A percentile compares a stretch with the other conserved stretches of the same genome.
Evolutionary conservation across 306 rosid species (phyloP).

Genomic region (Albizia julibrissin): DNA sequence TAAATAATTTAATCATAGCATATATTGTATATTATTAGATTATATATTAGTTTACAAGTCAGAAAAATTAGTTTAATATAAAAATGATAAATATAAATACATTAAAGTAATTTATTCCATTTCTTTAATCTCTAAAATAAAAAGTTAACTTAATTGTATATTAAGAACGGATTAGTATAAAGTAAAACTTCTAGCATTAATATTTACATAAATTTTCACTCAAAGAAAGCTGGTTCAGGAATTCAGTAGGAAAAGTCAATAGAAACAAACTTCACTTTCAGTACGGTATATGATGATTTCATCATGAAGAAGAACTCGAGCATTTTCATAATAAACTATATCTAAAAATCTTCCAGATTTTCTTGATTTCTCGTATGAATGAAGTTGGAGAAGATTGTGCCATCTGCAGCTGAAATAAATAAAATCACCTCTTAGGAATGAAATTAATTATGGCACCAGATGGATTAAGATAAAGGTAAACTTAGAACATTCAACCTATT

Average conservation of each 20-base stretch:
- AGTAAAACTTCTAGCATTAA: conserved; percentile 14
- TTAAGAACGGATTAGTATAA: background rate
- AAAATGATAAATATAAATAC: too few relatives aligned
- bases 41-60: too few relatives aligned
- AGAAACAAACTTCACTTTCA: conserved; percentile 67
- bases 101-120: too few relatives aligned
- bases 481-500: conserved; percentile 60
- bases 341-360: conserved; percentile 78
- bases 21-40: too few relatives aligned
- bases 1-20: too few relatives aligned
- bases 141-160: too few relatives aligned
- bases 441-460: background rate
- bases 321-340: conserved; percentile 90
- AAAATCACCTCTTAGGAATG: conserved; percentile 10
- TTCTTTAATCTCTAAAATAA: too few relatives aligned
- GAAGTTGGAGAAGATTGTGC: conserved; percentile 90
- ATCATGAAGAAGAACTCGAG: conserved; percentile 92
- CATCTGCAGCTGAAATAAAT: conserved; percentile 79
- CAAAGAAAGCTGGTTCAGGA: conserved; percentile 25
- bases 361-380: conserved; percentile 90
- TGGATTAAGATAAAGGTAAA: background rate
- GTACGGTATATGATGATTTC: conserved; percentile 85
- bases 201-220: background rate
- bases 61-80: too few relatives aligned
- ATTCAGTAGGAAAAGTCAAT: conserved; percentile 22